Base-by-base conservation (phyloP, 768 basidiomycete species). In the Nidularia pulvinata region DNA sequence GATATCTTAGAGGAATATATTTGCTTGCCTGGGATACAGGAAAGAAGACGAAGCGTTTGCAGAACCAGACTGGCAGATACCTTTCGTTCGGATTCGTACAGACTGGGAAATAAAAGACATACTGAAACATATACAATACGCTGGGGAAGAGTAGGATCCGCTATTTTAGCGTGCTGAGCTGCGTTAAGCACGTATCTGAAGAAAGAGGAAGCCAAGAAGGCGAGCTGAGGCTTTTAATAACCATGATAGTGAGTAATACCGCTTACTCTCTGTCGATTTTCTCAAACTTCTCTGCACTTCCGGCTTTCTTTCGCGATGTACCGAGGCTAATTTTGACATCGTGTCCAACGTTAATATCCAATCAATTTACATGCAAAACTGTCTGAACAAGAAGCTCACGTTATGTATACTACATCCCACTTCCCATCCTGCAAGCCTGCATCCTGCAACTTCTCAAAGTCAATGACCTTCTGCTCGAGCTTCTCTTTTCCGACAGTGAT, bases 341-440 rank as follows among this genome's bases (percentile, higher is more conserved):
- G 5, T 19, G 30, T 39, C 7, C 36, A 39, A 3, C 3, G 52
- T 16, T 33, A 47, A 56, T 9, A 25, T 14, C 44, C 50, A 19
- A 19, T 16, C 33, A 10, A 49, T 6, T 7, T 33, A 44, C 6
- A 32, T 16, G 5, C 16, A 14, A 47, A 14, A 6, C 47, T 13
- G n/a, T n/a, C n/a, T n/a, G n/a, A n/a, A n/a, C n/a, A n/a, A 14
- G 37, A 42, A 6, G 77, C 81, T 46, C 55, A 86, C 74, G 88
- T 77, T 55, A 93, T 82, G 61, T 85, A 87, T 0, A 93, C 85
- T 19, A 88, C 84, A 66, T 91, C 89, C 84, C 87, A 91, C 44
- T 79, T 81, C 7, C 76, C 80, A 1, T 79, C 73, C 44, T 75
- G 74, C 58, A 89, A 58, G 5, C 75, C 77, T 2, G 78, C 72